These are phyloP conservation scores for Verticillium dahliae DNA, from an alignment of 2,329 filamentous ascomycete genomes.

Conservation along the genomic window DNA sequence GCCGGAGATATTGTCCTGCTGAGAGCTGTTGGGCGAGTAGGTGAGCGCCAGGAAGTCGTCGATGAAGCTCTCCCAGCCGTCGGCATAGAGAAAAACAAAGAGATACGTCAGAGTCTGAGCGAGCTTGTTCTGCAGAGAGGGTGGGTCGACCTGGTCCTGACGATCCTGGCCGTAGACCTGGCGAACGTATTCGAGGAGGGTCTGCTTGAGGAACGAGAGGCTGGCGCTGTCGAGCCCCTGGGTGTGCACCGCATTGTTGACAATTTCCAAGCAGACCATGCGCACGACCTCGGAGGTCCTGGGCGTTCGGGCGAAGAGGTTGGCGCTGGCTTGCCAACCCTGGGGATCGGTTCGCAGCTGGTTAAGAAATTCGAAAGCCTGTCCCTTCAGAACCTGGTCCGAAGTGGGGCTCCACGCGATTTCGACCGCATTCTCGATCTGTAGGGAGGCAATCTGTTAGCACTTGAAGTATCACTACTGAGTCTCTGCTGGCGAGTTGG, in stretches of 20 bases:
- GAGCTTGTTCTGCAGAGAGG: constrained; percentile 89
- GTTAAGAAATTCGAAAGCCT: constrained; percentile 75
- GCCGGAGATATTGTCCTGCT: constrained; percentile 64
- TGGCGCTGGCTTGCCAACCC: constrained; percentile 84
- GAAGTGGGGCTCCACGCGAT: constrained; percentile 82
- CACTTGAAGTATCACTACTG: neutral
- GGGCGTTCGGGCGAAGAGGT: constrained; percentile 75
- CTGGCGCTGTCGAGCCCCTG: constrained; percentile 68
- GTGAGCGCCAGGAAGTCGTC: constrained; percentile 82
- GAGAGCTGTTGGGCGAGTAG: constrained; percentile 49
- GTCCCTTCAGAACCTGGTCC: constrained; percentile 66
- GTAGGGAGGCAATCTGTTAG: constrained; percentile 11
- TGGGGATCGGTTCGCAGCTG: constrained; percentile 76
- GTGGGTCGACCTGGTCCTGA: constrained; percentile 58
- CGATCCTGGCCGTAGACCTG: constrained; percentile 61
- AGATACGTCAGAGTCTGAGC: constrained; percentile 93
- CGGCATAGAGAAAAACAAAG: constrained; percentile 79
- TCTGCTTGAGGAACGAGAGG: constrained; percentile 71
- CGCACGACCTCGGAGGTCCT: constrained; percentile 77
- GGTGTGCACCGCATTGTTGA: constrained; percentile 84
- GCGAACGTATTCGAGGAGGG: constrained; percentile 73
- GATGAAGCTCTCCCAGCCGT: constrained; percentile 84
- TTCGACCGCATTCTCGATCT: constrained; percentile 94
- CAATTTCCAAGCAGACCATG: constrained; percentile 81
- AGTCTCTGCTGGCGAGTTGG: neutral